Conservation (phyloP, 148 eudicot species). For the Simmondsia chinensis region DNA sequence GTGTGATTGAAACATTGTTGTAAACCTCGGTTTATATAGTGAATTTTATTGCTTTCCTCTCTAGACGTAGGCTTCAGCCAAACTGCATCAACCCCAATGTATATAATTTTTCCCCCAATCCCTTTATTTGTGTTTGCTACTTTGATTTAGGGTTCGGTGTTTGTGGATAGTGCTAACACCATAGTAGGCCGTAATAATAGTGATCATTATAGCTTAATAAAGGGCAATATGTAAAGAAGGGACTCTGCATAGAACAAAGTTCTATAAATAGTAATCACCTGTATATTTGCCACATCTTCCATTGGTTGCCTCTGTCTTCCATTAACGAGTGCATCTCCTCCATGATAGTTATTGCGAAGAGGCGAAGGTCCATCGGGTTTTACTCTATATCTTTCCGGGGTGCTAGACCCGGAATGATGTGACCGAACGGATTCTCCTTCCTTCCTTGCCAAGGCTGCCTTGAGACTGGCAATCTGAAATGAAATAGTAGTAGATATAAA, state of each 20-base stretch:
- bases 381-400: constrained; percentile 31
- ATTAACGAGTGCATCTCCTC: constrained; percentile 19
- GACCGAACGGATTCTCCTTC: constrained; percentile 40
- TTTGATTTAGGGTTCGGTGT: too few relatives aligned
- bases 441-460: constrained; percentile 77
- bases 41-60: too few relatives aligned
- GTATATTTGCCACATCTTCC: constrained; percentile 66
- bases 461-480: constrained; percentile 75
- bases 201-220: not conserved
- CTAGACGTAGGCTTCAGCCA: too few relatives aligned
- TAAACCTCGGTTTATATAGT: too few relatives aligned
- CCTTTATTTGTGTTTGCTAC: too few relatives aligned
- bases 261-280: constrained; percentile 36
- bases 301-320: constrained; percentile 45
- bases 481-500: constrained; percentile 2
- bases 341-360: constrained; percentile 27
- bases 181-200: too few relatives aligned
- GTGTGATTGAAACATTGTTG: too few relatives aligned
- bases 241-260: not conserved
- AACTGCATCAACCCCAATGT: too few relatives aligned
- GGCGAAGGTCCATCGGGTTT: constrained; percentile 41
- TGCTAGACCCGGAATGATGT: constrained; percentile 28
- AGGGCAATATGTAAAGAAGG: not conserved
- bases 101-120: too few relatives aligned
- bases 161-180: too few relatives aligned